These are phyloP conservation scores for Prunus davidiana DNA, from an alignment of 306 rosid genomes.

Conservation along the genomic window DNA sequence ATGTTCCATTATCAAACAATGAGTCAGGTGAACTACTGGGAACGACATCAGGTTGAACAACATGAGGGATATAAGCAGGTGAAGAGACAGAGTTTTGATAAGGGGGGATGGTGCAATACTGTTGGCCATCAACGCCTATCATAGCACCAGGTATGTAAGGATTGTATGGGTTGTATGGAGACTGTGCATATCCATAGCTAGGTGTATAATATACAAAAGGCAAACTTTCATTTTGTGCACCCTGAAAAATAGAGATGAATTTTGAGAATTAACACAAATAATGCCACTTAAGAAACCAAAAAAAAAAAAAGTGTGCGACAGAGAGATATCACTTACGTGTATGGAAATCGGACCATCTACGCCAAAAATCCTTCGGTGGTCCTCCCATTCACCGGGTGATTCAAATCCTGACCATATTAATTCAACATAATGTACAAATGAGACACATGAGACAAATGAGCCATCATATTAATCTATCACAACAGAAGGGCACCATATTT, in stretches of 20 bases:
- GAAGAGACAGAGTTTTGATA: constrained; percentile 63
- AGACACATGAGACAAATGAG: constrained; percentile 22
- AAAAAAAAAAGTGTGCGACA: background rate
- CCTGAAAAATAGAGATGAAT: constrained; percentile 42
- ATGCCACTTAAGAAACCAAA: background rate
- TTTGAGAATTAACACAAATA: constrained; percentile 12
- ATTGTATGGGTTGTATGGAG: constrained; percentile 94
- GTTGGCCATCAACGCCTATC: constrained; percentile 78
- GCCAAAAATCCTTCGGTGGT: constrained; percentile 73
- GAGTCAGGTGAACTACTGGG: constrained; percentile 55
- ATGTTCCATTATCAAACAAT: constrained; percentile 46
- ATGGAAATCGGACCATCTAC: constrained; percentile 71
- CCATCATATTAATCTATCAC: background rate
- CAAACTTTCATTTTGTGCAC: constrained; percentile 76
- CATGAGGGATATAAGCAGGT: constrained; percentile 62
- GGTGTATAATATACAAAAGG: constrained; percentile 83
- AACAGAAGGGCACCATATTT: background rate
- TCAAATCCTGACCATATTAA: constrained; percentile 61
- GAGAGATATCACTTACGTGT: constrained; percentile 35
- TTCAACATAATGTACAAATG: constrained; percentile 13
- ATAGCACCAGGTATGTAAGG: constrained; percentile 94
- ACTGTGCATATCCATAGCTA: constrained; percentile 92
- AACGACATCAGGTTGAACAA: constrained; percentile 58
- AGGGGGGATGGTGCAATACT: constrained; percentile 60
- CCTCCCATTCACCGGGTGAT: constrained; percentile 92